Percentiles rank a stretch among this genome's conserved stretches.
phyloP scores from a whole-genome alignment of 2,329 filamentous ascomycete species.

The Pseudonectria foliicola region DNA sequence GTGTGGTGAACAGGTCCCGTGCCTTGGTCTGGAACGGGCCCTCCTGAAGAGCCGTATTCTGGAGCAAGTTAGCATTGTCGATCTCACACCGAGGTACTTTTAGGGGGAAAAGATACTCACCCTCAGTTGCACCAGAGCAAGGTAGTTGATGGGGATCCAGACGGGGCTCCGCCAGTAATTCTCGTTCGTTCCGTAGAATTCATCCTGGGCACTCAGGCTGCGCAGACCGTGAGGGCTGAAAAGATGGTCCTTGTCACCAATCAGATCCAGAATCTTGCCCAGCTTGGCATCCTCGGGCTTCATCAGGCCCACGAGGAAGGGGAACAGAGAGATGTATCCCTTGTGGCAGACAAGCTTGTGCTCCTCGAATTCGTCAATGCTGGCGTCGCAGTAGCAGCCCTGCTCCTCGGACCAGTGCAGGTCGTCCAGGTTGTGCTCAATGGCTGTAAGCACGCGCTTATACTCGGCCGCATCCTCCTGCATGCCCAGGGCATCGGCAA shows the following conservation, averaged over 20 bases:
- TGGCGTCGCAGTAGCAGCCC: constrained; percentile 87
- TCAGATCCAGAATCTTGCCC: constrained; percentile 66
- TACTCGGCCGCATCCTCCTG: constrained; percentile 71
- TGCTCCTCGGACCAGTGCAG: constrained; percentile 83
- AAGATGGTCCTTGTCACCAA: constrained; percentile 76
- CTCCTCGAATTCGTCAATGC: constrained; percentile 92
- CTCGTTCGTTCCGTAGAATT: constrained; percentile 81
- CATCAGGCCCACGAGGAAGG: constrained; percentile 79
- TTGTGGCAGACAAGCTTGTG: constrained; percentile 87
- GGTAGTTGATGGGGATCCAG: constrained; percentile 95
- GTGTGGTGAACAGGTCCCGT: constrained; percentile 62
- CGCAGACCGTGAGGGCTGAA: constrained; percentile 86
- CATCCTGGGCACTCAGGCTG: constrained; percentile 76
- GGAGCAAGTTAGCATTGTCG: constrained; percentile 23
- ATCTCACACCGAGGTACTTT: background rate
- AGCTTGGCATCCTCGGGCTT: constrained; percentile 67
- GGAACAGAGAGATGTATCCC: constrained; percentile 90
- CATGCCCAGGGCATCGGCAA: constrained; percentile 69
- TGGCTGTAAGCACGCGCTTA: constrained; percentile 63
- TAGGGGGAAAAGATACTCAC: constrained; percentile 47
- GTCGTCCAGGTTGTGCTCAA: constrained; percentile 80
- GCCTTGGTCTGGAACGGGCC: constrained; percentile 66
- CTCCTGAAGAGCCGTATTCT: constrained; percentile 55
- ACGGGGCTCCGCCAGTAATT: constrained; percentile 96
- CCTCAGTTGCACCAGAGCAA: constrained; percentile 69